Conservation (phyloP, 805 yeast genomes). For the Metschnikowia hibisci region DNA sequence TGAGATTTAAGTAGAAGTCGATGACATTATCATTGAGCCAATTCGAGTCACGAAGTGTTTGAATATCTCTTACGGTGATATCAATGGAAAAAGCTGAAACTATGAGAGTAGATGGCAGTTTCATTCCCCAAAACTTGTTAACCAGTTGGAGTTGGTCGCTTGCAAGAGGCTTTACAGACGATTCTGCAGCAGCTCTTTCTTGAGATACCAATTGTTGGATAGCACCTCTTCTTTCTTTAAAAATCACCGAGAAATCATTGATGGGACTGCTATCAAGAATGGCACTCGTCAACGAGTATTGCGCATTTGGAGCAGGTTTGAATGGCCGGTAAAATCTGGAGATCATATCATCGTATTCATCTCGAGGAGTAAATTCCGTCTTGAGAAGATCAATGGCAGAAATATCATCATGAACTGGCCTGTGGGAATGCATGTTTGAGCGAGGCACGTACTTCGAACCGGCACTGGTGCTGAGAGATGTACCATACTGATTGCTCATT, state of each 20-base stretch:
- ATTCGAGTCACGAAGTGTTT: constrained; percentile 60
- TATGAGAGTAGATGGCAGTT: constrained; percentile 23
- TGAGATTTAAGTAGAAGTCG: constrained; percentile 67
- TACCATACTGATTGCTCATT: constrained; percentile 15
- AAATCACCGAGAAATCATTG: constrained; percentile 10
- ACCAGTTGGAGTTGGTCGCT: constrained; percentile 31
- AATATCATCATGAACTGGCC: background rate
- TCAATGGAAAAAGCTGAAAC: constrained; percentile 48
- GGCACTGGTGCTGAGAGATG: constrained; percentile 12
- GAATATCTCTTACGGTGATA: constrained; percentile 60
- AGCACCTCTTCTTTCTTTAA: constrained; percentile 11
- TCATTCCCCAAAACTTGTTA: constrained; percentile 28
- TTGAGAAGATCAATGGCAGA: constrained; percentile 11
- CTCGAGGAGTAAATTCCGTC: constrained; percentile 8
- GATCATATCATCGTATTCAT: constrained; percentile 19
- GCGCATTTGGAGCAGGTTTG: constrained; percentile 16
- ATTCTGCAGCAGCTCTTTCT: constrained; percentile 13
- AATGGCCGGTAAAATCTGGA: constrained; percentile 20
- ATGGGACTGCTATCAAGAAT: constrained; percentile 15
- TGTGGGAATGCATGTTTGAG: background rate
- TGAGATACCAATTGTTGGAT: constrained; percentile 14
- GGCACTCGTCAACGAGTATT: constrained; percentile 20
- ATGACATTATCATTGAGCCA: constrained; percentile 94
- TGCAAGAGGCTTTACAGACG: constrained; percentile 18
- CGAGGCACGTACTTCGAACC: constrained; percentile 6